Evolutionary conservation across 768 basidiomycete species (phyloP).

Genomic region (Megacollybia marginata): DNA sequence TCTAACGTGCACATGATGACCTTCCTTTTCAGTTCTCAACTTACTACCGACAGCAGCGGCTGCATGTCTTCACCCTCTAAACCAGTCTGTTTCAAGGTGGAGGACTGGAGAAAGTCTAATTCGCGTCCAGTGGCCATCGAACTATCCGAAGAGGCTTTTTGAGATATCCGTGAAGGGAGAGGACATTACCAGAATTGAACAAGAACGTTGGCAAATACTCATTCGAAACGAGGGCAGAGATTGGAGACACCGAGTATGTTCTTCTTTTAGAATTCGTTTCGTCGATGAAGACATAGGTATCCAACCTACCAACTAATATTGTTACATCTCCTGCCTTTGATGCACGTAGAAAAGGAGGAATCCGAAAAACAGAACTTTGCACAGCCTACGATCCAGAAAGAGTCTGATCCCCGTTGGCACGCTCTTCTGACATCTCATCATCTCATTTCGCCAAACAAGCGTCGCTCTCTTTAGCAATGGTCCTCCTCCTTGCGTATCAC

Average conservation of each 20-base stretch:
- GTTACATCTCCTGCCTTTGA: constrained; percentile 45
- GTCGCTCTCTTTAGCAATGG: constrained; percentile 50
- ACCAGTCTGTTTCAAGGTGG: not conserved
- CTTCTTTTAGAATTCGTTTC: constrained; percentile 4
- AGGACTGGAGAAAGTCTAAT: constrained; percentile 11
- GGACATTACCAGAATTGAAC: constrained; percentile 34
- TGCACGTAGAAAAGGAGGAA: constrained; percentile 34
- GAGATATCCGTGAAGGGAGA: constrained; percentile 39
- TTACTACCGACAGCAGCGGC: not conserved
- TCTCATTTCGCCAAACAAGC: constrained; percentile 56
- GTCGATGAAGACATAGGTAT: constrained; percentile 32
- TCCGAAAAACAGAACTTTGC: not conserved
- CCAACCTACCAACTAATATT: constrained; percentile 55
- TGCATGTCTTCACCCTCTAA: not conserved
- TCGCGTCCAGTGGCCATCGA: constrained; percentile 14
- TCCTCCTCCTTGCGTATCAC: constrained; percentile 42
- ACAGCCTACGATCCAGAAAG: not conserved
- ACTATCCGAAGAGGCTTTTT: constrained; percentile 3
- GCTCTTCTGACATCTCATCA: constrained; percentile 70
- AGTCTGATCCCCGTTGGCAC: constrained; percentile 24
- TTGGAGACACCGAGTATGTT: constrained; percentile 26
- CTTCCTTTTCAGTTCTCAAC: not conserved
- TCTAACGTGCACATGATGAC: not conserved
- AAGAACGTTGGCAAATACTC: constrained; percentile 19
- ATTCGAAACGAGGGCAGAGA: not conserved